Base-by-base conservation (phyloP, 1,284 basidiomycete species). In the Trichosporon sp. region DNA sequence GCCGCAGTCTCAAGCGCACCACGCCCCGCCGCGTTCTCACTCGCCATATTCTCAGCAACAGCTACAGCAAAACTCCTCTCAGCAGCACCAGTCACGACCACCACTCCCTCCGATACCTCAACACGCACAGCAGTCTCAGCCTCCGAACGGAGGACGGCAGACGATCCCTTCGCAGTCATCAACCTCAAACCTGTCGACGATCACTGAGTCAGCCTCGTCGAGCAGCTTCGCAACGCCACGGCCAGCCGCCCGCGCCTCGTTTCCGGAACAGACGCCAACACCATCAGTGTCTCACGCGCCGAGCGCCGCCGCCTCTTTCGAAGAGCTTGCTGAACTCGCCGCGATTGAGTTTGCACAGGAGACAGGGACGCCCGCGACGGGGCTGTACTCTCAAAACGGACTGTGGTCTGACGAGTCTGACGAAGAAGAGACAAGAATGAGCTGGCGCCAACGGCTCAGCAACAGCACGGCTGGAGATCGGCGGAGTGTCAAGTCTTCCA, bases 381-480 rank as follows among this genome's bases (percentile, higher is more conserved):
- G 76, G n/a, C 68, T 73, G 16, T 76, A 77, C 69, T 71, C 74
- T 6, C 71, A 66, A 32, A 73, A 75, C 65, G 77, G 75, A 1
- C 57, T 77, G 2, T 77, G 75, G 77, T 74, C 77, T 64, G 75
- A 77, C 49, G 73, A 65, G 25, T 58, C 54, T 29, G 63, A 64
- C 36, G 59, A 63, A 19, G 34, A 62, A 34, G 34, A 57, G 23
- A 21, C 37, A 11, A 23, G 56, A 6, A 59, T 23, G 25, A 54
- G 56, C 6, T 66, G 65, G 65, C 58, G 58, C 31, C 40, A 46
- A 5, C 32, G 65, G 2, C 23, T 66, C 46, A 65, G 64, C 54
- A 60, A 54, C 19, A 52, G 52, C 13, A 62, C 60, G 23, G 27
- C 60, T 4, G 54, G 60, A n/a, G 64, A 65, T 29, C 64, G 64